These are phyloP conservation scores for Rostrohypoxylon terebratum DNA, from an alignment of 495 filamentous ascomycete genomes.

Conservation along the genomic window DNA sequence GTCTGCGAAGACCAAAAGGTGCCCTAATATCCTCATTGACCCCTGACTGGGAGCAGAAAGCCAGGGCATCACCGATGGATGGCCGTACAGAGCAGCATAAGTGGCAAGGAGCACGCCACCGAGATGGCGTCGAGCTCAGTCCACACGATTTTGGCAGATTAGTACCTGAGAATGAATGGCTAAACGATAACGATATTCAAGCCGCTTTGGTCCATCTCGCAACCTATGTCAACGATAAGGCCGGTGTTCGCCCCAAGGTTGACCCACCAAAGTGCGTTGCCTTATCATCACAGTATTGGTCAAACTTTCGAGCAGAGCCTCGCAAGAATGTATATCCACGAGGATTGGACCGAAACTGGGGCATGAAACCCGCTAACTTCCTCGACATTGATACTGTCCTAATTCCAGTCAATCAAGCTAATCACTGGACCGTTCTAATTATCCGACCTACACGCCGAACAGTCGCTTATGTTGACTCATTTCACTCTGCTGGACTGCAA, in stretches of 20 bases:
- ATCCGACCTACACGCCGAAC: slow-evolving; percentile 71
- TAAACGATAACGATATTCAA: slow-evolving; percentile 88
- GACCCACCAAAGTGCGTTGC: slow-evolving; percentile 73
- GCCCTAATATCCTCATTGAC: slow-evolving; percentile 48
- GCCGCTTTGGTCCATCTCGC: slow-evolving; percentile 71
- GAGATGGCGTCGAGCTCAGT: slow-evolving; percentile 66
- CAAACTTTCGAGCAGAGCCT: slow-evolving; percentile 58
- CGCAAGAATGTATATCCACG: slow-evolving; percentile 59
- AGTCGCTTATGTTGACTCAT: slow-evolving; percentile 81
- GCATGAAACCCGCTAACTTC: slow-evolving; percentile 55
- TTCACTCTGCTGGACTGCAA: slow-evolving; percentile 55
- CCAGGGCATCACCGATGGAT: slow-evolving; percentile 23
- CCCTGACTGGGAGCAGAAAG: slow-evolving; percentile 48
- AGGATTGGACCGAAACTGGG: slow-evolving; percentile 49
- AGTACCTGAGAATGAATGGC: slow-evolving; percentile 68
- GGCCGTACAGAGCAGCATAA: slow-evolving; percentile 57
- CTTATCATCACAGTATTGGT: slow-evolving; percentile 79
- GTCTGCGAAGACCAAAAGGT: slow-evolving; percentile 38
- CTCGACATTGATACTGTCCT: slow-evolving; percentile 58
- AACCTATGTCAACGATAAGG: slow-evolving; percentile 66
- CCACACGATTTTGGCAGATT: slow-evolving; percentile 72
- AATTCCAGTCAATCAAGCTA: slow-evolving; percentile 57
- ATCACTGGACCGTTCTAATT: slow-evolving; percentile 76
- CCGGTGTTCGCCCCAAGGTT: slow-evolving; percentile 57
- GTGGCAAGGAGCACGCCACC: slow-evolving; percentile 37